These are phyloP conservation scores for Physaria fendleri DNA, from an alignment of 345 rosid species.

Conservation along the genomic window DNA sequence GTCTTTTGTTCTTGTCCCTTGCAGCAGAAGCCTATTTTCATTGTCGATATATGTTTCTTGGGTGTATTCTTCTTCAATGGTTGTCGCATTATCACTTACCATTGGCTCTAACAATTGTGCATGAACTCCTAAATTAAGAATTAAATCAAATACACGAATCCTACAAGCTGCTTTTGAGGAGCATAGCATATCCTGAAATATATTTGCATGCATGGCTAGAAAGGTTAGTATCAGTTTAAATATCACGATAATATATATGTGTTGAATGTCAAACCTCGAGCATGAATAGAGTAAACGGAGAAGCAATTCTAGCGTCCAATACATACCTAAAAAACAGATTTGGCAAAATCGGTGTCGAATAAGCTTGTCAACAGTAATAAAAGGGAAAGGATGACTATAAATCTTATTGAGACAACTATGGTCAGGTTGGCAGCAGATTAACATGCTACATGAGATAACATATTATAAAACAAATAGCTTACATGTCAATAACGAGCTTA, in stretches of 20 bases:
- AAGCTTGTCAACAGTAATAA: slow-evolving; percentile 8
- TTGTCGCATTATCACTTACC: slow-evolving; percentile 54
- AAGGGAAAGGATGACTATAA: slow-evolving; percentile 1
- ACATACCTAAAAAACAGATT: slow-evolving; percentile 66
- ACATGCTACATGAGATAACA: slow-evolving; percentile 10
- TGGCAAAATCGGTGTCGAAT: slow-evolving; percentile 9
- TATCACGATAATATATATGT: slow-evolving; percentile 3
- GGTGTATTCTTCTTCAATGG: slow-evolving; percentile 74
- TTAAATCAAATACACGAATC: slow-evolving; percentile 90
- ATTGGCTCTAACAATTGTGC: slow-evolving; percentile 89
- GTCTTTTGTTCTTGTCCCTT: slow-evolving; percentile 47
- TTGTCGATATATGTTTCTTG: slow-evolving; percentile 61
- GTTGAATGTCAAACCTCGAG: slow-evolving; percentile 61
- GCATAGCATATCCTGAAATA: slow-evolving; percentile 84
- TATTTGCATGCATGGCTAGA: slow-evolving; percentile 5
- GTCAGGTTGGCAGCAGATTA: background rate
- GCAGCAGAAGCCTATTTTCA: slow-evolving; percentile 46
- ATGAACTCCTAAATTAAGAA: slow-evolving; percentile 96
- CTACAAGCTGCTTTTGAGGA: slow-evolving; percentile 72
- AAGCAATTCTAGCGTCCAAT: slow-evolving; percentile 89
- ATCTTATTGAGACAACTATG: slow-evolving; percentile 12
- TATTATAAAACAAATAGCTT: slow-evolving; percentile 21
- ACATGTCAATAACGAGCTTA: slow-evolving; percentile 97
- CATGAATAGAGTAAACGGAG: slow-evolving; percentile 95
- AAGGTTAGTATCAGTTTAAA: slow-evolving; percentile 23